phyloP scores from a whole-genome alignment of 73 alveolate genomes.

The Paramecium bursaria region DNA sequence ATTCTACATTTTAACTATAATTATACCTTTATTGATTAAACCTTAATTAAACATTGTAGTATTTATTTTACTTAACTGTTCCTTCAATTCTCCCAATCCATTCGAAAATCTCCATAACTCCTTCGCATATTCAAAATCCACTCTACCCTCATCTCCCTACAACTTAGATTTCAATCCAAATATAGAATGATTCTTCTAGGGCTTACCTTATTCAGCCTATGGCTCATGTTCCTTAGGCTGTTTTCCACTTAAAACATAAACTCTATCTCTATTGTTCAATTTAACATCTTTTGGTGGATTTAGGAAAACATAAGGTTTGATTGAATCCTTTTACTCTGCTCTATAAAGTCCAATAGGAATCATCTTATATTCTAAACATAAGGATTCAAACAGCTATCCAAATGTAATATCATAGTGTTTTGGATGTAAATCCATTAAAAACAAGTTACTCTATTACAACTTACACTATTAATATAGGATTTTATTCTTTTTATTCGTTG shows the following conservation, averaged over 20 bases:
- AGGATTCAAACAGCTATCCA: slow-evolving; percentile 75
- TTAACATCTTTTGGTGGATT: slow-evolving; percentile 77
- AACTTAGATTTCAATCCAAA: neutral
- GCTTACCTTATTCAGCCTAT: neutral
- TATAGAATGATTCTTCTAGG: neutral
- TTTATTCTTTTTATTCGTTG: slow-evolving; percentile 75
- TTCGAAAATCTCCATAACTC: slow-evolving; percentile 35
- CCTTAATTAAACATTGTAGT: slow-evolving; percentile 38
- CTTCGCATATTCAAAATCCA: slow-evolving; percentile 60
- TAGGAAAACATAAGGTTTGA: slow-evolving; percentile 82
- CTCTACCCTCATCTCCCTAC: slow-evolving; percentile 71
- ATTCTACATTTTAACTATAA: slow-evolving; percentile 23
- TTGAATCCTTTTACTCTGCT: slow-evolving; percentile 66
- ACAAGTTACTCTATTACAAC: slow-evolving; percentile 74
- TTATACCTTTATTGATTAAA: slow-evolving; percentile 45
- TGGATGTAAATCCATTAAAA: slow-evolving; percentile 77
- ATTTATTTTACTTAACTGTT: slow-evolving; percentile 3
- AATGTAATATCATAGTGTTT: slow-evolving; percentile 32
- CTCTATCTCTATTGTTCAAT: slow-evolving; percentile 54
- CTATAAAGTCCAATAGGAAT: slow-evolving; percentile 83
- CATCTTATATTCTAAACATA: slow-evolving; percentile 76
- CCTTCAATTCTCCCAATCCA: slow-evolving; percentile 10
- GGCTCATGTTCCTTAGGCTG: slow-evolving; percentile 65
- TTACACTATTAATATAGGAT: slow-evolving; percentile 74
- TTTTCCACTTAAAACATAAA: slow-evolving; percentile 66